Percentiles rank a stretch among this genome's conserved stretches.
These are phyloP conservation scores for Triticum aestivum DNA, from an alignment of 176 grass and related monocot genomes.

Conservation along the genomic window IWGSC_CS_RefSeq_v2.1 NC_057808.1:566835989-566836488, in stretches of 20 bases:
- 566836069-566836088: background rate
- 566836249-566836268: background rate
- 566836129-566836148: background rate
- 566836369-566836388: background rate
- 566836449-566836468: background rate
- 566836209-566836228: background rate
- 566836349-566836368: background rate
- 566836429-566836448: background rate
- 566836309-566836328: background rate
- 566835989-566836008: background rate
- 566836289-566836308: background rate
- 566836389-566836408: no score
- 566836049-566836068: no score
- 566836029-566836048: no score
- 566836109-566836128: background rate
- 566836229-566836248: background rate
- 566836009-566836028: background rate
- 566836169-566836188: background rate
- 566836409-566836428: background rate
- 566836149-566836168: background rate
- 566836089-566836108: background rate
- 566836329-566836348: background rate
- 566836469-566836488: background rate
- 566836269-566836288: background rate
- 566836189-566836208: background rate